Percentiles rank a stretch among this genome's conserved stretches.
These are phyloP conservation scores for Zymoseptoria crescenta DNA, from an alignment of 2,329 filamentous ascomycete species.

Conservation along the genomic window DNA sequence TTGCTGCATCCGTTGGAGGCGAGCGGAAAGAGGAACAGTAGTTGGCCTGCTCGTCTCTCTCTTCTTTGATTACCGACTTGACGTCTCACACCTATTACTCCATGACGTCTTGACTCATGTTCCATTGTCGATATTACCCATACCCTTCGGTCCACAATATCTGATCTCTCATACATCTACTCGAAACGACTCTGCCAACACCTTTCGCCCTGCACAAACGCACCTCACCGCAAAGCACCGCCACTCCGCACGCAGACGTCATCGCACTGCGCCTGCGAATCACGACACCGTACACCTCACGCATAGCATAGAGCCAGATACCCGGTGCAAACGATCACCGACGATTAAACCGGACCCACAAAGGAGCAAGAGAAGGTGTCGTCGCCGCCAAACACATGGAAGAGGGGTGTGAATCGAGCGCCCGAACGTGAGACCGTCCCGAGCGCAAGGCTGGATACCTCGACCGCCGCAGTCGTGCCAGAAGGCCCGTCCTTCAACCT, in stretches of 20 bases:
- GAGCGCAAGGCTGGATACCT: conserved; percentile 8
- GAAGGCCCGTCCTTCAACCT: conserved; percentile 12
- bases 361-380: neutral
- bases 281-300: neutral
- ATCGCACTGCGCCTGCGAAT: neutral
- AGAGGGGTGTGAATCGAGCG: neutral
- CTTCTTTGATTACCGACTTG: neutral
- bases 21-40: neutral
- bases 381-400: neutral
- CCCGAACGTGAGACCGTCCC: conserved; percentile 10
- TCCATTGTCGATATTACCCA: neutral
- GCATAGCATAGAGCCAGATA: neutral
- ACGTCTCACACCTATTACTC: neutral
- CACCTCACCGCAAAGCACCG: neutral
- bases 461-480: conserved; percentile 5
- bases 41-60: too few relatives aligned
- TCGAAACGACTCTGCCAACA: neutral
- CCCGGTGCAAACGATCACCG: neutral
- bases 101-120: neutral
- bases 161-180: neutral
- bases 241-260: neutral
- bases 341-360: neutral
- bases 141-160: neutral
- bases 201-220: neutral
- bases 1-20: neutral